Conservation (phyloP, 257 asterid species). For the Euphrasia confusa region DNA sequence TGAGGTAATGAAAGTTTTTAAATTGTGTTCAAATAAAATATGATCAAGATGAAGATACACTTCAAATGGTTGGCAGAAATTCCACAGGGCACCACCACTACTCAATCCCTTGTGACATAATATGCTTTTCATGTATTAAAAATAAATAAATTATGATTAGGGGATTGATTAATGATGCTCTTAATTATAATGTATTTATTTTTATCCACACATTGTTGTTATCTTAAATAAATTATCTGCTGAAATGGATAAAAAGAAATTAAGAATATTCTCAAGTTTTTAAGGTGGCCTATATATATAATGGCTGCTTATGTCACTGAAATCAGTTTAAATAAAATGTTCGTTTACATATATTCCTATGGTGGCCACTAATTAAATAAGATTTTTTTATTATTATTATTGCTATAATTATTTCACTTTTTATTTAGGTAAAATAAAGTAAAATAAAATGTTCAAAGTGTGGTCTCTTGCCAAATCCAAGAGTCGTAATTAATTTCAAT, state of each 20-base stretch:
- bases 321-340: too few relatives aligned
- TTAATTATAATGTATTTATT: neutral
- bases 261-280: conserved; percentile 20
- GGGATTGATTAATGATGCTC: neutral
- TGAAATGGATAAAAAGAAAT: conserved; percentile 12
- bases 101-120: conserved; percentile 16
- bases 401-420: neutral
- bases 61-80: conserved; percentile 27
- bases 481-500: neutral
- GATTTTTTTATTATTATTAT: too few relatives aligned
- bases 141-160: neutral
- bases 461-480: too few relatives aligned
- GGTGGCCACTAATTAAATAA: conserved; percentile 33
- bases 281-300: neutral
- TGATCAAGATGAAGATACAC: too few relatives aligned
- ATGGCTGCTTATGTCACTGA: conserved; percentile 9
- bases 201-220: conserved; percentile 7
- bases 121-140: conserved; percentile 18
- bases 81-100: conserved; percentile 15
- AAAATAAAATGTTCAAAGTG: conserved; percentile 12
- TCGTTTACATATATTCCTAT: neutral
- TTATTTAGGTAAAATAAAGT: conserved; percentile 21
- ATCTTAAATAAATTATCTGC: neutral
- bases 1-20: too few relatives aligned
- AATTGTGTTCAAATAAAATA: too few relatives aligned